phyloP scores from a whole-genome alignment of 768 basidiomycete species.

The Agaricus blazei region DNA sequence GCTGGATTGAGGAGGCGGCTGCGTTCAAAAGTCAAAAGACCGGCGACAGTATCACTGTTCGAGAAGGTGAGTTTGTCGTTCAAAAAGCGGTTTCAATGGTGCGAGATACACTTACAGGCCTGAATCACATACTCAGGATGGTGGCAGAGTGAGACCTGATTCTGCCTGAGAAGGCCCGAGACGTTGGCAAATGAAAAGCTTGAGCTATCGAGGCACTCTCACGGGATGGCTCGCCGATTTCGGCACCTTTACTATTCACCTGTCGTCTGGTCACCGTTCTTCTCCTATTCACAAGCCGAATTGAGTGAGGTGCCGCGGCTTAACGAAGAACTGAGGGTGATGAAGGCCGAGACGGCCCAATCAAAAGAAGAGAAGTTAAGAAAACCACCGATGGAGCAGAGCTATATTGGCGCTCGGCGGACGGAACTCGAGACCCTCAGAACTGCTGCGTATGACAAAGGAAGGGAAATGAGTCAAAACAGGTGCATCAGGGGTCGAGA shows the following conservation, averaged over 20 bases:
- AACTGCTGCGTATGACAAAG: slow-evolving; percentile 2
- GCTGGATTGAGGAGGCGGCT: background rate
- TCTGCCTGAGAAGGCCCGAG: background rate
- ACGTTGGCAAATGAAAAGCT: background rate
- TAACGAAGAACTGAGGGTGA: slow-evolving; percentile 1
- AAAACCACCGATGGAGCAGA: background rate
- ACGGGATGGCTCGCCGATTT: slow-evolving; percentile 1
- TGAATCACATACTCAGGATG: slow-evolving; percentile 7
- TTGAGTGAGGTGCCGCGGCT: slow-evolving; percentile 2
- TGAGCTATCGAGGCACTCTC: background rate
- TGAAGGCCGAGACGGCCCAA: slow-evolving; percentile 1
- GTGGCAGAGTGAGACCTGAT: slow-evolving; percentile 3
- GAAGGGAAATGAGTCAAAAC: background rate
- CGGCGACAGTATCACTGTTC: slow-evolving; percentile 1
- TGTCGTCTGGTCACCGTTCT: background rate
- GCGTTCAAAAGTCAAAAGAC: slow-evolving; percentile 1
- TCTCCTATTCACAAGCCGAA: background rate
- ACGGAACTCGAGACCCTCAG: slow-evolving; percentile 1
- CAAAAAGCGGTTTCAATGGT: slow-evolving; percentile 8
- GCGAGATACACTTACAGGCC: slow-evolving; percentile 3
- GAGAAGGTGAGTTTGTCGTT: slow-evolving; percentile 6
- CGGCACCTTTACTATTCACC: background rate
- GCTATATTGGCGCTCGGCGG: background rate
- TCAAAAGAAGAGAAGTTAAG: slow-evolving; percentile 4
- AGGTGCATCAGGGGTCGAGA: background rate